Base-by-base conservation (phyloP, 2,329 filamentous ascomycete species). In the Aspergillus sojae region DNA sequence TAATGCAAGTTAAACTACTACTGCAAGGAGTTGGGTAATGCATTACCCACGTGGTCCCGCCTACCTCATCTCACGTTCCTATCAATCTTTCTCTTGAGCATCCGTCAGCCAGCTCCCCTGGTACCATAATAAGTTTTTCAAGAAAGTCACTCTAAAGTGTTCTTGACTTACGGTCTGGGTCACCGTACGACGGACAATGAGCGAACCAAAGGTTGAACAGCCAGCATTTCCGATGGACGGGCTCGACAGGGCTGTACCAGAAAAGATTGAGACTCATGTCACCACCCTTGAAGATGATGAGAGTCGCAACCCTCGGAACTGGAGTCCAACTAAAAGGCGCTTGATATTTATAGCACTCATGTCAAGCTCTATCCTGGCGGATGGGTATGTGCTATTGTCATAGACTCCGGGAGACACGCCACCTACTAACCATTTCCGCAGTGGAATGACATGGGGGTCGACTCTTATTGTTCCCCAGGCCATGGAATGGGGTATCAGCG, bases 401-500 rank as follows among this genome's bases (percentile, higher is more conserved):
- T 57, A 21, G 54, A 19, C 14, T 50, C 23, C n/a, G 46, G 46
- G n/a, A 43, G 10, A 21, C 41, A 6, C 4, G 26, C 23, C 12
- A 28, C 12, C 6, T 28, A 16, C 46, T 50, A 50, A 50, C 6
- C 1, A 50, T 10, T 28, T 12, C 5, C 23, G 46, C 3, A 77
- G 76, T 30, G 76, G 70, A 34, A 79, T 79, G 77, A 76, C 75
- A 21, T 79, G 77, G 77, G 77, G 77, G n/a, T 70, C 75, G n/a
- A 78, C 77, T 1, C 62, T 79, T 50, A 65, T 79, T 23, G 78
- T 77, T 16, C 74, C 78, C 12, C 77, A 79, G 62, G 75, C 76
- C 9, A 62, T 74, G 54, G 74, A 74, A 45, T 80, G 76, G 77
- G 57, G 71, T 5, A 74, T 78, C 48, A 71, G 67, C 6, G 58